Conservation (phyloP, 2,329 filamentous ascomycete genomes). For the Talaromyces sp. region DNA sequence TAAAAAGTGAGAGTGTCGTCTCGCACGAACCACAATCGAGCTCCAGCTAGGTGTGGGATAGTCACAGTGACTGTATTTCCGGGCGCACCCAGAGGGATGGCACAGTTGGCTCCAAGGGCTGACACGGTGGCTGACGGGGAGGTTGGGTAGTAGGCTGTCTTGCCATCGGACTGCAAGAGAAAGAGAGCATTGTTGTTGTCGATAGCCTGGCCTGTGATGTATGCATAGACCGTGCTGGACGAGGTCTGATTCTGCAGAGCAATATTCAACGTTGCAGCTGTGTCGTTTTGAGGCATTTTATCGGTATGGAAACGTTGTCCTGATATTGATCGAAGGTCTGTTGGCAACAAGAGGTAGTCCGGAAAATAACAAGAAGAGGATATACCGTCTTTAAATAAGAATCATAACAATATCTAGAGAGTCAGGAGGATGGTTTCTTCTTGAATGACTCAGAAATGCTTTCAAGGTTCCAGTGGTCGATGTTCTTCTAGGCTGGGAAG, state of each 20-base stretch:
- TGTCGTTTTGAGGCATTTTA: slow-evolving; percentile 7
- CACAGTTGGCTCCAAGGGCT: slow-evolving; percentile 53
- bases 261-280: slow-evolving; percentile 47
- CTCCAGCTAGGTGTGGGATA: slow-evolving; percentile 66
- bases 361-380: background rate
- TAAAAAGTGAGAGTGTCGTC: slow-evolving; percentile 60
- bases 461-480: background rate
- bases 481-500: background rate
- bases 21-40: slow-evolving; percentile 66
- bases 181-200: slow-evolving; percentile 56
- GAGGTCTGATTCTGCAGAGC: slow-evolving; percentile 61
- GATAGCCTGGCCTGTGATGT: slow-evolving; percentile 63
- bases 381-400: background rate
- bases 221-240: slow-evolving; percentile 59
- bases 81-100: slow-evolving; percentile 59
- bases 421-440: background rate
- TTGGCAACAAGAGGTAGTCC: too few relatives aligned
- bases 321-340: too few relatives aligned
- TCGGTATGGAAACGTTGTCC: background rate
- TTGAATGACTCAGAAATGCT: background rate
- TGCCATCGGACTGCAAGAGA: slow-evolving; percentile 61
- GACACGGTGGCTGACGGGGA: slow-evolving; percentile 50
- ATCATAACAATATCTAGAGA: background rate
- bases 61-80: slow-evolving; percentile 57
- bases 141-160: slow-evolving; percentile 59